Base-by-base conservation (phyloP, 106 monocot genomes). In the Apostasia ramifera region DNA sequence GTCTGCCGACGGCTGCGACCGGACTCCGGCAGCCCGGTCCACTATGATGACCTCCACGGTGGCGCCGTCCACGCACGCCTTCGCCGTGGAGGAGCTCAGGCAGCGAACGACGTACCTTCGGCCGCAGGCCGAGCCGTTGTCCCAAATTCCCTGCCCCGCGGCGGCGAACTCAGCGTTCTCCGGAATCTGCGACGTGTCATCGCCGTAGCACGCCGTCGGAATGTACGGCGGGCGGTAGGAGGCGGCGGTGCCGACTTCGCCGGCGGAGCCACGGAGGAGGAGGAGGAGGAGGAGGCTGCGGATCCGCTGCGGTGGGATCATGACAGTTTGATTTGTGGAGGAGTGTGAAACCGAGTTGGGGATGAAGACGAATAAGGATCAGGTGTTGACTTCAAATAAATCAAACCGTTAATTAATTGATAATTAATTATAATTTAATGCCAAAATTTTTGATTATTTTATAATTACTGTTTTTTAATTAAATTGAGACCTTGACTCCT, bases 71-170 rank as follows among this genome's bases (percentile, higher is more conserved):
- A 45, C 14, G 45, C 87, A 87, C 0, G 83, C 80, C 2, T 54
- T 43, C 11, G 73, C 69, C 14, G 40, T 68, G 14, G 56, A 44
- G 7, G 83, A 77, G 83, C 85, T 87, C 37, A 87, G 74, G 67
- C 87, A 87, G 9, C 72, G 71, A 1, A 87, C 81, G 46, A 46
- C 6, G 66, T 87, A 87, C 61, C 51, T 7, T 38, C 87, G 70
- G 51, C 87, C 83, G 52, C 87, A 87, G 1, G 87, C 49, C 1
- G 75, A 83, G 2, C 81, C 80, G 57, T 81, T 81, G 72, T 83
- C 76, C 87, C 87, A 87, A 6, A 87, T 69, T 8, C 75, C 87
- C 1, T 81, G 66, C 1, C 83, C 81, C 1, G 75, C 87, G 5
- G 87, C 87, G 3, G 75, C 83, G 55, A 87, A 81, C 8, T 70